phyloP scores from a whole-genome alignment of 2,329 filamentous ascomycete species.

The Cordyceps cateniannulata region DNA sequence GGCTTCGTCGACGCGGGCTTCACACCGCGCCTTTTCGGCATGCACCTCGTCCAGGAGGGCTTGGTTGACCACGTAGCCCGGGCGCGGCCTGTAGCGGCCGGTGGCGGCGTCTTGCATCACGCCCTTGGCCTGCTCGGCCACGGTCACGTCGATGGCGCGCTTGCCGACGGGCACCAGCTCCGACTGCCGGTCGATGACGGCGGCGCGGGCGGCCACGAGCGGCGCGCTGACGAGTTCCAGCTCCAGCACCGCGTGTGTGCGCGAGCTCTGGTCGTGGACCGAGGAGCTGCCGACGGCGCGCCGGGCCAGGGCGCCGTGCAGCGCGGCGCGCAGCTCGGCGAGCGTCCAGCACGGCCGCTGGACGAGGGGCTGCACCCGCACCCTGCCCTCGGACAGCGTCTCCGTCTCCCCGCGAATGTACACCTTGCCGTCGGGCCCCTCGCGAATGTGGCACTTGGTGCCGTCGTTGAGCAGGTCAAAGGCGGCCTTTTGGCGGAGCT shows the following conservation, averaged over 20 bases:
- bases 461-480: conserved; percentile 35
- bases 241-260: conserved; percentile 37
- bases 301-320: conserved; percentile 24
- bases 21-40: conserved; percentile 29
- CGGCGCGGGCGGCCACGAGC: conserved; percentile 29
- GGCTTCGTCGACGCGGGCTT: conserved; percentile 21
- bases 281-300: conserved; percentile 31
- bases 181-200: conserved; percentile 33
- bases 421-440: conserved; percentile 32
- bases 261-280: conserved; percentile 37
- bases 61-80: conserved; percentile 29
- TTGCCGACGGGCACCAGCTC: conserved; percentile 36
- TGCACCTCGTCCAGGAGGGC: conserved; percentile 32
- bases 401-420: conserved; percentile 38
- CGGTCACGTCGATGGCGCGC: conserved; percentile 17
- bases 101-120: conserved; percentile 24
- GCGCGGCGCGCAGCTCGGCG: conserved; percentile 22
- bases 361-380: conserved; percentile 33
- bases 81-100: conserved; percentile 28
- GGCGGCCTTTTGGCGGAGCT: conserved; percentile 34
- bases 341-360: conserved; percentile 26
- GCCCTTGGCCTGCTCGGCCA: conserved; percentile 18
- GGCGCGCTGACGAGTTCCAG: conserved; percentile 33
- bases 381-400: conserved; percentile 31
- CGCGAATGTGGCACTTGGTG: conserved; percentile 32